Base-by-base conservation (phyloP, 177 flowering plant genomes). In the Vitis hybrid region DNA sequence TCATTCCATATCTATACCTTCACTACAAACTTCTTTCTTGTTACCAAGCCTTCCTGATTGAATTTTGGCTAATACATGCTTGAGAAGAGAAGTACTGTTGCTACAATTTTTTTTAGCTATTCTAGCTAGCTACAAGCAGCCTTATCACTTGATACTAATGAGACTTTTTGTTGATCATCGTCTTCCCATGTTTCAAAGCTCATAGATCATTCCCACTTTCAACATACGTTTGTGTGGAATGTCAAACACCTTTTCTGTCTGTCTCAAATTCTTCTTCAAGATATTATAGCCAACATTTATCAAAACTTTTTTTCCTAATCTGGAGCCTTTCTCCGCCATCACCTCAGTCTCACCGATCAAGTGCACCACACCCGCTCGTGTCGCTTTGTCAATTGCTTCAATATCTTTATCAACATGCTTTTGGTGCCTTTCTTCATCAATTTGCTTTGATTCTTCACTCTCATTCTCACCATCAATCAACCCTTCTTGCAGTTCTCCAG, bases 301-400 rank as follows among this genome's bases (percentile, higher is more conserved):
- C 69, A 87, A 51, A 8, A 75, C 26, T 66, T 54, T 84, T 77
- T 86, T 84, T 19, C 39, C 68, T 2, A 81, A 1, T 7, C 77
- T 55, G 22, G 86, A 74, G 55, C 80, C 86, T 73, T 81, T 71
- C 1, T 72, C 67, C 2, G 90, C 85, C 54, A 72, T 60, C 63
- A 83, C 85, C 55, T 83, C 85, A 69, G 68, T 78, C 67, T 85
- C 83, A 12, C 89, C 87, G 10, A 85, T 69, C 77, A 84, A 64
- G 66, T 85, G 84, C 3, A 84, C 78, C 5, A 84, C 76, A 0
- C 88, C 86, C 1, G 78, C 73, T 0, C 18, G n/a, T 61, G 77
- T 54, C 1, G 86, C 87, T 29, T 52, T 52, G 55, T 83, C 82
- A 34, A 82, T 53, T 14, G 18, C 69, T 1, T 74, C 74, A 9